These are phyloP conservation scores for Syzygium aqueum DNA, from an alignment of 345 rosid genomes.

Conservation along the genomic window DNA sequence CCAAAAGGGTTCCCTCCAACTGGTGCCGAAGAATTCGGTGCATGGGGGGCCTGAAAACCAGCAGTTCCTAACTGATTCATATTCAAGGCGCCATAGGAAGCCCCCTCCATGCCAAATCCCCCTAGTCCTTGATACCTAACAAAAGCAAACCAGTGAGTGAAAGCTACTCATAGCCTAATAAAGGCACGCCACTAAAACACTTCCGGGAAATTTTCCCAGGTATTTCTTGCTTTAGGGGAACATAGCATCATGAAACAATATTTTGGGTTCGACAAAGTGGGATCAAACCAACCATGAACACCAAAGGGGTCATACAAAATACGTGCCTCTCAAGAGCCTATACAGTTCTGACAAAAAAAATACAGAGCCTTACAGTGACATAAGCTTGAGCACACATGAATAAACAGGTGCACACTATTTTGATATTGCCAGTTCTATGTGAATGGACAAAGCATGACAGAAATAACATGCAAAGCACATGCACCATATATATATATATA, in stretches of 20 bases:
- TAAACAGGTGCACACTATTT: background rate
- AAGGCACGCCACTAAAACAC: background rate
- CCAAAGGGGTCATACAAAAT: background rate
- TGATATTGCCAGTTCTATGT: background rate
- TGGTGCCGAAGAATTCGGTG: constrained; percentile 35
- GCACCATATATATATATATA: background rate
- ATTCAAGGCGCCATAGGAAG: constrained; percentile 24
- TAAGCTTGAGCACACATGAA: background rate
- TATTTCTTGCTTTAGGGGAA: background rate
- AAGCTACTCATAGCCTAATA: background rate
- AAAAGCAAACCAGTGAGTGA: background rate
- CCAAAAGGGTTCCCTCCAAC: constrained; percentile 69
- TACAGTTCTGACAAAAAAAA: background rate
- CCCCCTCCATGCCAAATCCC: constrained; percentile 25
- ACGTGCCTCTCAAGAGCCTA: background rate
- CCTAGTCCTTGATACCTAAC: constrained; percentile 31
- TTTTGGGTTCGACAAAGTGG: background rate
- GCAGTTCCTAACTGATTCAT: constrained; percentile 34
- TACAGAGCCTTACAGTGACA: background rate
- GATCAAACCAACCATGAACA: background rate
- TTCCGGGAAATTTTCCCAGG: background rate
- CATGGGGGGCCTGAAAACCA: constrained; percentile 28
- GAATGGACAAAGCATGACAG: background rate
- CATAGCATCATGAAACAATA: background rate
- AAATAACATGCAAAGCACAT: background rate